phyloP scores from a whole-genome alignment of 495 filamentous ascomycete species.

The Daldinia loculata region DNA sequence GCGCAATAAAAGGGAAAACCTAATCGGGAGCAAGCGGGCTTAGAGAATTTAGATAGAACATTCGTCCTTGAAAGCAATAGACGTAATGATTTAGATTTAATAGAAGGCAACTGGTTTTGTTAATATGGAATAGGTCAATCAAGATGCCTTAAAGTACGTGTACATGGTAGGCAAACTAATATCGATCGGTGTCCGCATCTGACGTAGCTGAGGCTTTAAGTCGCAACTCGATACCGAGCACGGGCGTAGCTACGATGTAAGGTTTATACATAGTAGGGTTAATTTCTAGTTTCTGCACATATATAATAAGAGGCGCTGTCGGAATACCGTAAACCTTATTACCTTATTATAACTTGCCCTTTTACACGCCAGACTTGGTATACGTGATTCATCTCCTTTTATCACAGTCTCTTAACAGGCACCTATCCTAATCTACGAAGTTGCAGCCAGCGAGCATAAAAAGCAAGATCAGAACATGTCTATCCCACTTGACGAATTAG shows the following conservation, averaged over 20 bases:
- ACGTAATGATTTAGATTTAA: conserved; percentile 14
- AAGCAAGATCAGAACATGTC: not conserved
- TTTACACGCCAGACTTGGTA: not conserved
- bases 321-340: not conserved
- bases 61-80: conserved; percentile 1
- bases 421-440: not conserved
- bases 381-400: not conserved
- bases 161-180: not conserved
- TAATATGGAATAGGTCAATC: not conserved
- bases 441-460: not conserved
- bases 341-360: not conserved
- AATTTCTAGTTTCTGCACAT: not conserved
- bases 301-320: not conserved
- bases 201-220: not conserved
- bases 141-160: not conserved
- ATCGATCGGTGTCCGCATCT: not conserved
- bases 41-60: not conserved
- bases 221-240: not conserved
- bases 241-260: not conserved
- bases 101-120: conserved; percentile 20
- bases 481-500: not conserved
- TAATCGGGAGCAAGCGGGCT: not conserved
- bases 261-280: too few relatives aligned
- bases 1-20: not conserved
- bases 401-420: not conserved